Base-by-base conservation (phyloP, 202 grass and related monocot species). In the Saccharum hybrid region DNA sequence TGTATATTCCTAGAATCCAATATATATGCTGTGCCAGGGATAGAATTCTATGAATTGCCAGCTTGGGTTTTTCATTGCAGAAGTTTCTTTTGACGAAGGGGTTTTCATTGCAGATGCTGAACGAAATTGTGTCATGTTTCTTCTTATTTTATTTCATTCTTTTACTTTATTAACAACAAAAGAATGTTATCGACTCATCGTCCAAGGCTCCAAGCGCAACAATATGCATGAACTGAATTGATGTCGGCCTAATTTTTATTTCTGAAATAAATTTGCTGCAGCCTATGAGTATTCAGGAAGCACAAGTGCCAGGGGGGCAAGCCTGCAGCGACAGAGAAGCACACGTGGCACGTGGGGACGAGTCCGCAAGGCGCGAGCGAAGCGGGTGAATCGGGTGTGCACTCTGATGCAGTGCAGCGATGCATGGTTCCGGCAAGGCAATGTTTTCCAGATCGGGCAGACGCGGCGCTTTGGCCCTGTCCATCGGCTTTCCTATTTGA, bases 401-500 rank as follows among this genome's bases (percentile, higher is more conserved):
- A 13, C 23, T 13, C 8, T 11, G 21, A 45, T 43, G 10, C 2
- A 10, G 23, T 26, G 59, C 1, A 10, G 2, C 9, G 72, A 66
- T 49, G 73, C 10, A 71, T 21, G 56, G 78, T 69, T 85, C 75
- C 54, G 41, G 83, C 31, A 68, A n/a, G 71, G 23, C 46, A 74
- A 52, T 11, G 78, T 86, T 56, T 60, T 60, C 83, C 79, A 74
- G 67, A 78, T 90, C 85, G 22, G 83, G 88, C 36, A 86, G 48
- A 71, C 19, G 57, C 56, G 71, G 54, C 54, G 48, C 63, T 45
- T 57, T 78, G 57, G 46, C 81, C 63, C 34, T 60, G 56, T 79
- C 68, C 59, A 69, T 77, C 66, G 77, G 72, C 77, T 89, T 88
- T 82, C 82, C 77, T 21, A 82, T 73, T 89, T 86, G 84, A 89